Evolutionary conservation across 1,284 basidiomycete genomes (phyloP).

Genomic region (Meira nashicola): DNA sequence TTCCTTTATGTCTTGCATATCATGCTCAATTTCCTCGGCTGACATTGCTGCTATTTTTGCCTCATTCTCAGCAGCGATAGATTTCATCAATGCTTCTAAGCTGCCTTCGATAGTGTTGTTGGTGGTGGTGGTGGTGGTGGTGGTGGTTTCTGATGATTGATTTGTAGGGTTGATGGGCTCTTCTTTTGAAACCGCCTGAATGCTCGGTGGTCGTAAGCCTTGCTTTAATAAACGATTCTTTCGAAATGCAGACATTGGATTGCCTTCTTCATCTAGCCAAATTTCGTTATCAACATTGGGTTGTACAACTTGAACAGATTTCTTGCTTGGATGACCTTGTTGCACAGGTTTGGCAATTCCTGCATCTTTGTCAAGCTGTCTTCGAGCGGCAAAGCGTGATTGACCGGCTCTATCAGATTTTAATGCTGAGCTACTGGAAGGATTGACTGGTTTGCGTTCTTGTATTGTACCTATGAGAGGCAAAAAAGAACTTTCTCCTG

Average conservation of each 20-base stretch:
- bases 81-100: conserved; percentile 26
- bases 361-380: no score
- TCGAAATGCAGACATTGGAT: conserved; percentile 45
- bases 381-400: no score
- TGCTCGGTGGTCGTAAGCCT: conserved; percentile 10
- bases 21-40: conserved; percentile 30
- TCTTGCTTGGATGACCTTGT: background rate
- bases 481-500: background rate
- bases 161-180: background rate
- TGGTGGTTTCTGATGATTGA: no score
- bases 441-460: background rate
- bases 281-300: conserved; percentile 59
- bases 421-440: background rate
- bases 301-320: background rate
- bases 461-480: conserved; percentile 9
- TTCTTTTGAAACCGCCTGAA: conserved; percentile 10
- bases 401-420: background rate
- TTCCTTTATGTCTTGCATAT: conserved; percentile 33
- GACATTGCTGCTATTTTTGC: conserved; percentile 38
- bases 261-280: conserved; percentile 30
- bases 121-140: conserved; percentile 1
- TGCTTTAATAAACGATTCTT: conserved; percentile 27
- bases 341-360: background rate
- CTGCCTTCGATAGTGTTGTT: background rate
- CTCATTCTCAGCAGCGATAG: conserved; percentile 37